Base-by-base conservation (phyloP, 179 eudicot genomes). In the Spinacia oleracea region DNA sequence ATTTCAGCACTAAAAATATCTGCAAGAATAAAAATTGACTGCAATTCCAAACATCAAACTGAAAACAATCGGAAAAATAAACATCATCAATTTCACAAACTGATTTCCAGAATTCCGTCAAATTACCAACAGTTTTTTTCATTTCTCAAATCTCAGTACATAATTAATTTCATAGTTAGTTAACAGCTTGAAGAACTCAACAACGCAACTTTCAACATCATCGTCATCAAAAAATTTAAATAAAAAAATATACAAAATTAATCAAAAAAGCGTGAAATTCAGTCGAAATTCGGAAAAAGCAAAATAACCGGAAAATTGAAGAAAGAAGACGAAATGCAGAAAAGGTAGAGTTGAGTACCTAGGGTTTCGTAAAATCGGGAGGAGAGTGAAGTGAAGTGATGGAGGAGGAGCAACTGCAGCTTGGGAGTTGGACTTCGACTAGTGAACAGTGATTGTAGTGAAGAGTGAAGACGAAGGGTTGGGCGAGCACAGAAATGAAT, bases 311-410 rank as follows among this genome's bases (percentile, higher is more conserved):
- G 53, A 46, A 46, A 78, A 56, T 78, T n/a, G 53, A 71, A 6
- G 68, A 77, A 69, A 56, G 0, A 10, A 55, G 10, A 38, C 45
- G 51, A 46, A 21, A 10, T 18, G 23, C 63, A 32, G 58, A 48
- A 45, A 38, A 34, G 2, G 5, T 1, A 2, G 1, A 34, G 9
- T 12, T 35, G 46, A 43, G 1, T 27, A 16, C 68, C 70, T 78
- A 71, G 81, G 81, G 81, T 78, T 78, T 59, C 16, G 51, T 1
- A 34, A 72, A 71, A 59, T 58, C 25, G 45, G 53, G 70, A 31
- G 50, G 69, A 74, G 66, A 60, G 31, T 60, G 65, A 25, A 21
- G 23, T 20, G n/a, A 55, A 56, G n/a, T n/a, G n/a, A n/a, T n/a
- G n/a, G n/a, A n/a, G n/a, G n/a, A n/a, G 62, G 2, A 56, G 66